Conservation (phyloP, 2,329 filamentous ascomycete species). For the Gyromitra esculenta region DNA sequence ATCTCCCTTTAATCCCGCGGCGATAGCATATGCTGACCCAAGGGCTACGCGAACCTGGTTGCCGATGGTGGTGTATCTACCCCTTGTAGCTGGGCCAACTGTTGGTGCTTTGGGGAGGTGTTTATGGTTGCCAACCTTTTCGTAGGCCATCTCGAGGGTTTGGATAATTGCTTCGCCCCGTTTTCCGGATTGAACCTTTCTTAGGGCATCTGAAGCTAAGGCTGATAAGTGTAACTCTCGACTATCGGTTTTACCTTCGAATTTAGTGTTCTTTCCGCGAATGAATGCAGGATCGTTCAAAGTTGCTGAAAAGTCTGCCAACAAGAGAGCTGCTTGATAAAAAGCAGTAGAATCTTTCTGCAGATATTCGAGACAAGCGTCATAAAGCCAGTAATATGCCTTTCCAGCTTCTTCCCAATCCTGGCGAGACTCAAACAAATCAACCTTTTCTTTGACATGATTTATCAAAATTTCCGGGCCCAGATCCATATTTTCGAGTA, state of each 20-base stretch:
- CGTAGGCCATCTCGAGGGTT: constrained; percentile 1
- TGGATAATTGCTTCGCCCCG: constrained; percentile 7
- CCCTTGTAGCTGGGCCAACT: background rate
- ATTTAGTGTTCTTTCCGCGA: background rate
- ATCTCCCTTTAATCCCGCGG: background rate
- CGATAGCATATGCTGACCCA: background rate
- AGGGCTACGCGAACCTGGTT: background rate
- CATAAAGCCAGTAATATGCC: constrained; percentile 21
- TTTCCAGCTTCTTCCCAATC: constrained; percentile 26
- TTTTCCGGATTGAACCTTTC: constrained; percentile 5
- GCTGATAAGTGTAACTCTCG: background rate
- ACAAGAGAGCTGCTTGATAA: constrained; percentile 8
- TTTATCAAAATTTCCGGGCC: background rate
- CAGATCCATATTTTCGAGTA: constrained; percentile 25
- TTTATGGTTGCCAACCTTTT: constrained; percentile 8
- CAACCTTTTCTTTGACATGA: constrained; percentile 11
- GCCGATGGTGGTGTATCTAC: background rate
- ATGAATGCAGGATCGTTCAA: background rate
- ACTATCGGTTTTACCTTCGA: background rate
- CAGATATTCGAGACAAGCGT: constrained; percentile 17
- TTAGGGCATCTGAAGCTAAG: background rate
- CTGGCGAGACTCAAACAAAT: background rate
- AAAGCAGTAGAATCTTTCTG: constrained; percentile 6
- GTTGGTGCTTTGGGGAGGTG: background rate
- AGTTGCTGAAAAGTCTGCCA: constrained; percentile 25